Evolutionary conservation across 2,329 filamentous ascomycete genomes (phyloP).

Genomic region (Fusarium agapanthi): DNA sequence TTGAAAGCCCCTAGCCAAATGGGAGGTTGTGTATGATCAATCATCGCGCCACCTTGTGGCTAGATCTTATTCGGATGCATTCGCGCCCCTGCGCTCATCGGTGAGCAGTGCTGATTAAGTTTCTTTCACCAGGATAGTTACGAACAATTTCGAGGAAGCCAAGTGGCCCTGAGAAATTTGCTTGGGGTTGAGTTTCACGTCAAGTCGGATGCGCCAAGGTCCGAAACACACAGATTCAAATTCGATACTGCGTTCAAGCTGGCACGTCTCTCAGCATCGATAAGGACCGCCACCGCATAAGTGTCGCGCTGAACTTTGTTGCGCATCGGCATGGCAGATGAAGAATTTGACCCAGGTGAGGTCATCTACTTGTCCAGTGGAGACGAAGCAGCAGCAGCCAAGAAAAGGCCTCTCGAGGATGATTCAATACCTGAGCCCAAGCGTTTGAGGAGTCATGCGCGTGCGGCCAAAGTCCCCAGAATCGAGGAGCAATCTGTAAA

Average conservation of each 20-base stretch:
- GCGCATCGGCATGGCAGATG: constrained; percentile 19
- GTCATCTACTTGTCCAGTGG: constrained; percentile 40
- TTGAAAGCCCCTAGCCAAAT: constrained; percentile 9
- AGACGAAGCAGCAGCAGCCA: constrained; percentile 31
- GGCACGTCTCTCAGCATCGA: background rate
- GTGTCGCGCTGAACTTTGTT: background rate
- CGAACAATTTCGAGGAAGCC: background rate
- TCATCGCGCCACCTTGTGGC: constrained; percentile 17
- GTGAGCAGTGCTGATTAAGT: constrained; percentile 24
- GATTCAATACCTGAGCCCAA: constrained; percentile 29
- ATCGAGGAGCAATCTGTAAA: constrained; percentile 38
- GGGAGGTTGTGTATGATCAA: constrained; percentile 13
- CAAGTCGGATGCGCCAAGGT: background rate
- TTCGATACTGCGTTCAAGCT: background rate
- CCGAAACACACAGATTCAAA: background rate
- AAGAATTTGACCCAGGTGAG: constrained; percentile 33
- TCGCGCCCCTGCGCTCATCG: background rate
- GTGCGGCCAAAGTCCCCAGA: background rate
- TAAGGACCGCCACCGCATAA: background rate
- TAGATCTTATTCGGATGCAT: constrained; percentile 19
- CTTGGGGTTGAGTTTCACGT: background rate
- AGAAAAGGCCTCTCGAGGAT: constrained; percentile 45
- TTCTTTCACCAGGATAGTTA: constrained; percentile 1
- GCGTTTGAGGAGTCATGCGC: constrained; percentile 29
- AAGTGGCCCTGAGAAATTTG: constrained; percentile 6